phyloP scores from a whole-genome alignment of 140 eudicot genomes.

The Anethum foeniculum region DNA sequence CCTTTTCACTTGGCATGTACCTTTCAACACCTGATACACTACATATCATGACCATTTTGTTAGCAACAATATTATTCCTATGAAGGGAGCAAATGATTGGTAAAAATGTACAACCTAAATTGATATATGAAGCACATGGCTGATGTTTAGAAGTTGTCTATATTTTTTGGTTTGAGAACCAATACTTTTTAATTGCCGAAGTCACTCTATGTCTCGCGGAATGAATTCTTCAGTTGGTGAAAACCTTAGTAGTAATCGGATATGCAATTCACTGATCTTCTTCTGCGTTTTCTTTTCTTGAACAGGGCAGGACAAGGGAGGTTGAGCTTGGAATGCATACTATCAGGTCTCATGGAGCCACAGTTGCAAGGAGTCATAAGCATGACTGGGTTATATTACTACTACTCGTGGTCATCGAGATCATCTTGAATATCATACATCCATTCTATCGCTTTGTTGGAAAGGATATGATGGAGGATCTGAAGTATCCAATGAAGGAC shows the following conservation, averaged over 20 bases:
- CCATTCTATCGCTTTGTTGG: conserved; percentile 81
- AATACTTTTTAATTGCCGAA: neutral
- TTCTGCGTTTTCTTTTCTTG: neutral
- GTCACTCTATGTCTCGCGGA: neutral
- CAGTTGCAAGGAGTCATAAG: conserved; percentile 52
- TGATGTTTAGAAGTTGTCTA: neutral
- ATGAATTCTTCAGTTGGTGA: neutral
- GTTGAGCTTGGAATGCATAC: conserved; percentile 54
- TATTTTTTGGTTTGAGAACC: neutral
- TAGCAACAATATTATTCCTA: neutral
- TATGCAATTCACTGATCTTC: neutral
- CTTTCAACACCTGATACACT: neutral
- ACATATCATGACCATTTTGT: neutral
- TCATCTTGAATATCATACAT: conserved; percentile 44
- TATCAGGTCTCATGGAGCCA: conserved; percentile 59
- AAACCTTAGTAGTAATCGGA: neutral
- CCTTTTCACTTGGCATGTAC: neutral
- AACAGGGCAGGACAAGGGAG: conserved; percentile 51
- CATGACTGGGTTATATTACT: conserved; percentile 76
- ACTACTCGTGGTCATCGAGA: conserved; percentile 49
- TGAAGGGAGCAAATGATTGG: neutral
- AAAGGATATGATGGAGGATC: conserved; percentile 68
- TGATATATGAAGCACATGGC: neutral
- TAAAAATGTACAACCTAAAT: neutral
- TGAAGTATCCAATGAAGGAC: conserved; percentile 68